Conservation (phyloP, 441 rosid genomes). For the Adansonia grandidieri region DNA sequence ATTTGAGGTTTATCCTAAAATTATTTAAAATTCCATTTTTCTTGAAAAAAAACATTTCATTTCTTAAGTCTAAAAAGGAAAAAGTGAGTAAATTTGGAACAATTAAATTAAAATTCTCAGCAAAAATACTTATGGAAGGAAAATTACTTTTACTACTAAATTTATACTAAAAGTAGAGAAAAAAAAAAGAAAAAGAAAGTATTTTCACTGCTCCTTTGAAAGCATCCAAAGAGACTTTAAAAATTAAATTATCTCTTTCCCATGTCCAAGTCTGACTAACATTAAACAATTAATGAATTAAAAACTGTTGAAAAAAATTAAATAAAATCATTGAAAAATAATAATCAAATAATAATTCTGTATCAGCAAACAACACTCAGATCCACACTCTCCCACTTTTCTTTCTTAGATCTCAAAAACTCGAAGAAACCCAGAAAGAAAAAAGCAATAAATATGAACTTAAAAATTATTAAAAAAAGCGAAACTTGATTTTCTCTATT, state of each 20-base stretch:
- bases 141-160: not conserved
- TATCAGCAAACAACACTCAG: slow-evolving; percentile 31
- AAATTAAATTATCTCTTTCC: not conserved
- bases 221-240: not conserved
- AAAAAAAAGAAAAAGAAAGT: too few relatives aligned
- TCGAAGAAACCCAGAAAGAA: slow-evolving; percentile 12
- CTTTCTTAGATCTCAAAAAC: slow-evolving; percentile 36
- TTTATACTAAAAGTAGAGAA: not conserved
- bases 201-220: not conserved
- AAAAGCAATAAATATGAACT: slow-evolving; percentile 25
- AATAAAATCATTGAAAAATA: not conserved
- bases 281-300: not conserved
- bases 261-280: not conserved
- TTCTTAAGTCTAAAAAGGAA: not conserved
- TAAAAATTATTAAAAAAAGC: not conserved
- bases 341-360: slow-evolving; percentile 24
- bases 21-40: not conserved
- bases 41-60: not conserved
- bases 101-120: not conserved
- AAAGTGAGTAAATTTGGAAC: not conserved
- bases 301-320: not conserved
- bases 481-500: slow-evolving; percentile 22
- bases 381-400: slow-evolving; percentile 32
- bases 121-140: not conserved
- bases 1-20: not conserved